Base-by-base conservation (phyloP, 2,329 filamentous ascomycete species). In the Elsinoe australis region DNA sequence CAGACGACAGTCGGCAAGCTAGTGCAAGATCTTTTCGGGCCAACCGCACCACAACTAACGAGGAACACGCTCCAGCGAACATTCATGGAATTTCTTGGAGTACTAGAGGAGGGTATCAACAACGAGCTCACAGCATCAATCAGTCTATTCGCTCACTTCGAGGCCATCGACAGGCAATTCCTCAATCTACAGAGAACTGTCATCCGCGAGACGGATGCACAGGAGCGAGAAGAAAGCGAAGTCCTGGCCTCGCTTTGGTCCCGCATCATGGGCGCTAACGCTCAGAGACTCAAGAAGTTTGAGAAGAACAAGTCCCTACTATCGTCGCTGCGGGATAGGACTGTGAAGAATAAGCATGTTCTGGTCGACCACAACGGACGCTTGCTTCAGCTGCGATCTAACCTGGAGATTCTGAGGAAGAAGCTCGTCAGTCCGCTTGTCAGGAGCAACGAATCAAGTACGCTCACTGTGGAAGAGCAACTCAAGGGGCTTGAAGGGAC, bases 121-220 rank as follows among this genome's bases (percentile, higher is more conserved):
- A 83, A 78, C 55, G 89, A 96, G 66, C 74, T 95, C 15, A 81
- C 82, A 47, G 83, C 90, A 66, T 85, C 83, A 32, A 78, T 88
- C 1, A 78, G 80, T 1, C 78, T 95, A 10, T 94, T 95, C 64
- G 79, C 79, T 3, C 80, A 95, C n/a, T 95, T 95, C 64, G 88
- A 95, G 63, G 79, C 82, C 51, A 88, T 95, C 56, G 90, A 96
- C 67, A 78, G 81, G 47, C 87, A 94, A 63, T 95, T 95, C 66
- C 76, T 88, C 53, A 94, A 92, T 63, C 75, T 95, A 1, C 87
- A 87, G 54, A 83, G 88, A 52, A 85, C 81, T 4, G 88, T 94
- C 7, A 83, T 86, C 49, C 85, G 87, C 58, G 89, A 95, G 67
- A 80, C 83, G 15, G 82, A 85, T 53, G 77, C 78, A 4, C 87